phyloP scores from a whole-genome alignment of 192 early-diverging fungal species.

The Helicostylum pulchrum region DNA sequence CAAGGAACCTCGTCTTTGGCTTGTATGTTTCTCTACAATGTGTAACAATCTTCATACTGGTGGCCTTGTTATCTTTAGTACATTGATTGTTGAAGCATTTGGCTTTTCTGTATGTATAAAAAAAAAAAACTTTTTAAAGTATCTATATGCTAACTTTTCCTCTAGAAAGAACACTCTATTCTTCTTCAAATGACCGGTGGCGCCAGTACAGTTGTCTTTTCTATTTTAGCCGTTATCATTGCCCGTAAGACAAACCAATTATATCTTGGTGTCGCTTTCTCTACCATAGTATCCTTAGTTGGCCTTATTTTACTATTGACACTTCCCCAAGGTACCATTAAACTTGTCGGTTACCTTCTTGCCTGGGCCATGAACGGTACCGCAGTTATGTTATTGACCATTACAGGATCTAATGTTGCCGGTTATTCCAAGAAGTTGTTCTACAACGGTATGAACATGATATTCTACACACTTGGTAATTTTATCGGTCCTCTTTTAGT shows the following conservation, averaged over 20 bases:
- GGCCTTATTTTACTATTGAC: slow-evolving; percentile 14
- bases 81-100: slow-evolving; percentile 12
- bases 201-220: background rate
- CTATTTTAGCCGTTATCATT: background rate
- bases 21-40: background rate
- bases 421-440: slow-evolving; percentile 28
- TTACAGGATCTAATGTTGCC: slow-evolving; percentile 5
- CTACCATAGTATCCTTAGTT: background rate
- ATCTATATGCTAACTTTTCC: background rate
- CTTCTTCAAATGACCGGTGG: slow-evolving; percentile 22
- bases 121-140: no score
- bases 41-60: slow-evolving; percentile 28
- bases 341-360: slow-evolving; percentile 17
- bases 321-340: background rate
- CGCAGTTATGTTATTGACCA: slow-evolving; percentile 7
- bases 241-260: slow-evolving; percentile 8
- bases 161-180: background rate
- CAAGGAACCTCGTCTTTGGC: slow-evolving; percentile 25
- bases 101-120: slow-evolving; percentile 27
- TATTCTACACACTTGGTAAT: slow-evolving; percentile 19
- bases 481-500: slow-evolving; percentile 26
- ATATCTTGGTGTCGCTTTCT: background rate
- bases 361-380: slow-evolving; percentile 16
- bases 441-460: slow-evolving; percentile 6
- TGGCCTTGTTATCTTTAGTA: slow-evolving; percentile 25